Evolutionary conservation across 768 basidiomycete species (phyloP).

Genomic region (Lactarius hengduanensis): DNA sequence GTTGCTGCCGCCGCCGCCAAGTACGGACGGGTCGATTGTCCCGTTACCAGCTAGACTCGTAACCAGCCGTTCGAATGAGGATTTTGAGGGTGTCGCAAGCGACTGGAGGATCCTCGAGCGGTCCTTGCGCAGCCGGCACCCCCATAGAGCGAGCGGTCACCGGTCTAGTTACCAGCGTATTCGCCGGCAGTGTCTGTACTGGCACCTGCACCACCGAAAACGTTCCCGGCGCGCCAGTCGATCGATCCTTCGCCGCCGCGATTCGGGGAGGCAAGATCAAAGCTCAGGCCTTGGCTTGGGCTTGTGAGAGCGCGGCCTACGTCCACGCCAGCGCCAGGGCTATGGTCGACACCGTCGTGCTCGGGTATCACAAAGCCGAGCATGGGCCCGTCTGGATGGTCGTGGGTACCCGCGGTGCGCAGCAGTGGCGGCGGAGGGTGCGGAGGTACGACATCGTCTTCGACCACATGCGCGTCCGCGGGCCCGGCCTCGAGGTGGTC

Average conservation of each 20-base stretch:
- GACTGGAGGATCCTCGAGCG: too few relatives aligned
- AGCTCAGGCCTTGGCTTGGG: neutral
- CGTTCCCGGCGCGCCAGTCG: neutral
- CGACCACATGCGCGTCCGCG: too few relatives aligned
- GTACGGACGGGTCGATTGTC: slow-evolving; percentile 26
- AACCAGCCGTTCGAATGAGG: too few relatives aligned
- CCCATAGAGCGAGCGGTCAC: too few relatives aligned
- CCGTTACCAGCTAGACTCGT: too few relatives aligned
- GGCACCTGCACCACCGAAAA: neutral
- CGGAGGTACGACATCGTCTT: neutral
- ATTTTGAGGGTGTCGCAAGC: too few relatives aligned
- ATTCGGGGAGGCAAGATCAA: too few relatives aligned
- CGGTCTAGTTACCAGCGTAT: slow-evolving; percentile 16
- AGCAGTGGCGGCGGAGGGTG: neutral
- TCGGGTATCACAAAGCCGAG: slow-evolving; percentile 15
- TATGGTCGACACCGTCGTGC: neutral
- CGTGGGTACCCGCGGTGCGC: neutral
- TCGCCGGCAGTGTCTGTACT: neutral
- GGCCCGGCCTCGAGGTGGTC: neutral
- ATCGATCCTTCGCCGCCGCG: too few relatives aligned
- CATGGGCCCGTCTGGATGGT: slow-evolving; percentile 17
- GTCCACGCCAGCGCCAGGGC: neutral
- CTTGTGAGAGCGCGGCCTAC: neutral
- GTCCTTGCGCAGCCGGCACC: too few relatives aligned
- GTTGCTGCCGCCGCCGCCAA: slow-evolving; percentile 19